Percentiles rank a stretch among this genome's conserved stretches.
These are phyloP conservation scores for Paxillus involutus DNA, from an alignment of 768 basidiomycete genomes.

Conservation along the genomic window DNA sequence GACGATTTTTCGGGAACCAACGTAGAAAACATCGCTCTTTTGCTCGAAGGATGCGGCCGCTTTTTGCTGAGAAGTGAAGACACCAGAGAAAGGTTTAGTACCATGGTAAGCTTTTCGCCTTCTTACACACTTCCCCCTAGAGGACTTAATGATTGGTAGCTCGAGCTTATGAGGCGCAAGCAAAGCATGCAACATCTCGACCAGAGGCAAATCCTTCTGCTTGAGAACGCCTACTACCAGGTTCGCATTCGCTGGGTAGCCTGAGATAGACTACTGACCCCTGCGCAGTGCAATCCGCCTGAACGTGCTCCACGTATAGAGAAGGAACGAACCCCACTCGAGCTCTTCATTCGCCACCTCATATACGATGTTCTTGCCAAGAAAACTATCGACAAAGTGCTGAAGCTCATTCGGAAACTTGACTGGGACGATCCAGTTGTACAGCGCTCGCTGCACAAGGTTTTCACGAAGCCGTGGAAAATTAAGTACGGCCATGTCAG, in stretches of 20 bases:
- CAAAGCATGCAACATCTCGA: constrained; percentile 93
- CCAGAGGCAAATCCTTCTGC: constrained; percentile 79
- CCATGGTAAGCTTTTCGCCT: constrained; percentile 60
- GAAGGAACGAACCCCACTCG: constrained; percentile 82
- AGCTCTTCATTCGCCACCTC: constrained; percentile 95
- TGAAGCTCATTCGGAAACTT: constrained; percentile 89
- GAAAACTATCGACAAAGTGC: constrained; percentile 93
- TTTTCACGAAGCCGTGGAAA: constrained; percentile 99
- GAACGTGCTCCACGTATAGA: constrained; percentile 85
- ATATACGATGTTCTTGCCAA: constrained; percentile 91
- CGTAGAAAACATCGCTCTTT: constrained; percentile 87
- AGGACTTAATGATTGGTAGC: constrained; percentile 42
- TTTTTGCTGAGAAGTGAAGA: constrained; percentile 87
- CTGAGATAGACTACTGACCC: constrained; percentile 10
- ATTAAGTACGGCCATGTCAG: constrained; percentile 89
- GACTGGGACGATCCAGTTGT: constrained; percentile 85
- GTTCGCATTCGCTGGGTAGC: constrained; percentile 36
- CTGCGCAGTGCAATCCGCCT: constrained; percentile 87
- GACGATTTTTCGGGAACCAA: constrained; percentile 94
- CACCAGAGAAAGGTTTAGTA: constrained; percentile 81
- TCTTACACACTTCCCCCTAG: not conserved
- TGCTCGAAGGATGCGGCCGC: constrained; percentile 92
- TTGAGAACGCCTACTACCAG: constrained; percentile 99
- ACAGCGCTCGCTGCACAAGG: constrained; percentile 69
- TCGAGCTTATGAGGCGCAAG: constrained; percentile 94